A percentile compares a stretch with the other conserved stretches of the same genome.
phyloP scores from a whole-genome alignment of 139 green algal genomes.

The Tetraselmis striata region DNA sequence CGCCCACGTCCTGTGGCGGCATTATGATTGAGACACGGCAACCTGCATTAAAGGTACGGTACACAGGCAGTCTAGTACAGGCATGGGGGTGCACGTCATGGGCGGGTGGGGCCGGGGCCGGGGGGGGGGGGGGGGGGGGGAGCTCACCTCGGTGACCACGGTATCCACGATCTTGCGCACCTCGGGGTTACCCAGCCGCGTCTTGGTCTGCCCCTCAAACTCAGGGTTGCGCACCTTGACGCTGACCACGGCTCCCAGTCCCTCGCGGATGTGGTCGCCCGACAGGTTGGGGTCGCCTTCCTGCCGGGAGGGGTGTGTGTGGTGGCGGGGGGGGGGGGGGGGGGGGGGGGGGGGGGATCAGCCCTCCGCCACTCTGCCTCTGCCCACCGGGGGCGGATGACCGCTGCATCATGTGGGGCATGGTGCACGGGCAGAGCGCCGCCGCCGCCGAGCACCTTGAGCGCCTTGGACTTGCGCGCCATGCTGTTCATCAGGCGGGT shows the following conservation, averaged over 20 bases:
- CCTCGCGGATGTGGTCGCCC: slow-evolving; percentile 89
- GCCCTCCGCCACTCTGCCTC: no score
- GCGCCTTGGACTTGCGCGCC: slow-evolving; percentile 57
- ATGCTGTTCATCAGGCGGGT: slow-evolving; percentile 75
- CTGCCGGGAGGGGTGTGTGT: slow-evolving; percentile 17
- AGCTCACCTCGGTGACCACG: slow-evolving; percentile 43
- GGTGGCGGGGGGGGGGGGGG: not conserved
- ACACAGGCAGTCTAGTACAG: no score
- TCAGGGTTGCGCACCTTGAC: slow-evolving; percentile 87
- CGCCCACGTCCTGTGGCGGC: slow-evolving; percentile 20
- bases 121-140: no score
- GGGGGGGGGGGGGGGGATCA: no score
- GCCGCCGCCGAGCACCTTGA: slow-evolving; percentile 35
- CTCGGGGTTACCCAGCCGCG: slow-evolving; percentile 88
- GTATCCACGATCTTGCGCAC: slow-evolving; percentile 74
- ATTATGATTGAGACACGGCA: not conserved
- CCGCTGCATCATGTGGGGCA: no score
- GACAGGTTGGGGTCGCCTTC: slow-evolving; percentile 69
- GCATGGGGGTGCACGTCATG: no score
- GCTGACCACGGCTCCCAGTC: slow-evolving; percentile 57
- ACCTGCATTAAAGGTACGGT: no score
- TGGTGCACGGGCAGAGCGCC: no score
- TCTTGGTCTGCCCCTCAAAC: slow-evolving; percentile 99
- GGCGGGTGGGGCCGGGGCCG: no score
- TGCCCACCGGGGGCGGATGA: no score